Evolutionary conservation across 225 moss, liverwort and hornwort species (phyloP).

Genomic region (Marchantia paleacea): DNA sequence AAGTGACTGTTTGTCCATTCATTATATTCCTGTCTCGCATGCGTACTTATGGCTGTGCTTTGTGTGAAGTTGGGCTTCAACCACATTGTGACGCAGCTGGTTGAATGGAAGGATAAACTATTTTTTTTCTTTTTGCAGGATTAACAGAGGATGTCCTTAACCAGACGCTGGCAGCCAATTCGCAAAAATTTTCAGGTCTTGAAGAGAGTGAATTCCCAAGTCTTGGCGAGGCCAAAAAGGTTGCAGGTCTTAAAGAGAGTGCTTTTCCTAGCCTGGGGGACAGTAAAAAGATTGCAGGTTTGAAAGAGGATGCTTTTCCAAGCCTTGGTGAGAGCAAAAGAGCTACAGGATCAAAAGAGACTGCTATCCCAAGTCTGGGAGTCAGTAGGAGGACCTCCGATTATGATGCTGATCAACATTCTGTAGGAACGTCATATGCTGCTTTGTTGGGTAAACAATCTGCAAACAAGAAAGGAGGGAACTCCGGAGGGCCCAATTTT

Average conservation of each 20-base stretch:
- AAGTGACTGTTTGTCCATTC: neutral
- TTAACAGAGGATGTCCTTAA: conserved; percentile 37
- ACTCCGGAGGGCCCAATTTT: conserved; percentile 16
- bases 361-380: conserved; percentile 31
- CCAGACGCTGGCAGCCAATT: conserved; percentile 20
- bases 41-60: neutral
- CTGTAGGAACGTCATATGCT: conserved; percentile 35
- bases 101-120: neutral
- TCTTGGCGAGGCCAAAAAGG: conserved; percentile 23
- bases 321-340: conserved; percentile 30
- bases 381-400: conserved; percentile 10
- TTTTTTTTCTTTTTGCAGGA: conserved; percentile 25
- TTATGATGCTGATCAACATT: neutral
- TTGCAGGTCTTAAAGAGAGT: conserved; percentile 17
- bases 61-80: neutral
- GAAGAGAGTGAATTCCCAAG: conserved; percentile 36
- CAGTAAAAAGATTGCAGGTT: conserved; percentile 3
- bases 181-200: conserved; percentile 27
- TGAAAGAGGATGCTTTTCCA: conserved; percentile 26
- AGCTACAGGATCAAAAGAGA: conserved; percentile 13
- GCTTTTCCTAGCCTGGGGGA: conserved; percentile 35
- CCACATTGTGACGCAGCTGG: neutral
- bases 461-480: conserved; percentile 11
- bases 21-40: neutral
- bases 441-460: conserved; percentile 26